Conservation (phyloP, 352 stramenopile genomes). For the Pythium apleroticum region DNA sequence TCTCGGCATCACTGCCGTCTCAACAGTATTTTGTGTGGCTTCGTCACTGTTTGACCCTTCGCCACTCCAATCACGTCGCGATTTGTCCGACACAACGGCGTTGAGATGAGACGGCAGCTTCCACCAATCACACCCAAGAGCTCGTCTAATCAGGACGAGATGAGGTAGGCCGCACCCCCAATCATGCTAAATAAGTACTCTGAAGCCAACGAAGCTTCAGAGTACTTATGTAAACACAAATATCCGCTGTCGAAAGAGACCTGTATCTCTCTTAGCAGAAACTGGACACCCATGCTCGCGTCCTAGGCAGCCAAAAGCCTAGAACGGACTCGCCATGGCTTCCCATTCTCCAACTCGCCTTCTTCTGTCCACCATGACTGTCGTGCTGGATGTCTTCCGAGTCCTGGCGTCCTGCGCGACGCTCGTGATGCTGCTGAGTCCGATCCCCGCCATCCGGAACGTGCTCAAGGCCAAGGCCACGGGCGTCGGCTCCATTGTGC, state of each 20-base stretch:
- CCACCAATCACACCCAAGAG: not conserved
- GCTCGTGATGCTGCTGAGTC: constrained; percentile 41
- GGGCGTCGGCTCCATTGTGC: constrained; percentile 31
- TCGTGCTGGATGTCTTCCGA: constrained; percentile 27
- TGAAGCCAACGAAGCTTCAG: not conserved
- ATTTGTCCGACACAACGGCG: not conserved
- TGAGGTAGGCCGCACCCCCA: not conserved
- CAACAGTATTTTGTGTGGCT: not conserved
- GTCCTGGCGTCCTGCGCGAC: constrained; percentile 30
- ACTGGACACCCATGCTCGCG: not conserved
- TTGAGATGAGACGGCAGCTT: constrained; percentile 1
- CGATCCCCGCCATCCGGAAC: constrained; percentile 34
- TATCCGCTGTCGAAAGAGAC: not conserved
- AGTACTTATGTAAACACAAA: not conserved
- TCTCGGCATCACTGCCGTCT: not conserved
- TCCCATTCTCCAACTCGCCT: constrained; percentile 1
- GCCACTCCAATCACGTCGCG: not conserved
- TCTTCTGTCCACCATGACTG: not conserved
- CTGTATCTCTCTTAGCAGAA: not conserved
- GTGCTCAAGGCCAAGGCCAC: constrained; percentile 35
- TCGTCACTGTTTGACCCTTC: not conserved
- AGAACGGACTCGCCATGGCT: not conserved
- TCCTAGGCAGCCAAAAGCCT: not conserved
- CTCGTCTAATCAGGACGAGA: constrained; percentile 1
- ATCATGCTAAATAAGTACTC: not conserved